These are phyloP conservation scores for Rhizopus arrhizus DNA, from an alignment of 371 early-diverging fungal species.

Conservation along the genomic window DNA sequence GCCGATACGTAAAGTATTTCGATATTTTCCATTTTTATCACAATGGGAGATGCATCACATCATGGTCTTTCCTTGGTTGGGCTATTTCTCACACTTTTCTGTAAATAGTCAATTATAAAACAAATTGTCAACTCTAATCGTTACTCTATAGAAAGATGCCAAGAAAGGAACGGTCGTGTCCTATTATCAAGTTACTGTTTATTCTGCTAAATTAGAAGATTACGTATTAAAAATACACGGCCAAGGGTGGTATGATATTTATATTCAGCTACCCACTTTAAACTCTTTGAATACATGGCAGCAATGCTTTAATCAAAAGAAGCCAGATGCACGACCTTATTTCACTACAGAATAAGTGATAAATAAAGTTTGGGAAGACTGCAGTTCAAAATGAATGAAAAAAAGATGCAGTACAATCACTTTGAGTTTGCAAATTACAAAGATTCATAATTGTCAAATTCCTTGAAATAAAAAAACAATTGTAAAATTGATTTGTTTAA, in stretches of 20 bases:
- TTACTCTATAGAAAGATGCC: constrained; percentile 39
- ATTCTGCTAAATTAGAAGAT: constrained; percentile 49
- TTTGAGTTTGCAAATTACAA: too few relatives aligned
- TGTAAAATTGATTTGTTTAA: too few relatives aligned
- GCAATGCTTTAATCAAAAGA: constrained; percentile 37
- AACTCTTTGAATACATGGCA: constrained; percentile 54
- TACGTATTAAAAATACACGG: constrained; percentile 60
- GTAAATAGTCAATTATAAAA: constrained; percentile 16
- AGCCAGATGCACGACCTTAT: constrained; percentile 12
- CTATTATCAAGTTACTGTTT: constrained; percentile 46
- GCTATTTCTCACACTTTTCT: constrained; percentile 61
- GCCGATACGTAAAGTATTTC: constrained; percentile 55
- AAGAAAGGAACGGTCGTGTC: constrained; percentile 53
- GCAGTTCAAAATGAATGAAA: too few relatives aligned
- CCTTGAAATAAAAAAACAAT: too few relatives aligned
- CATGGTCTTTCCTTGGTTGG: constrained; percentile 56
- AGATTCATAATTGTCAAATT: too few relatives aligned
- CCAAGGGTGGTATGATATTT: constrained; percentile 49
- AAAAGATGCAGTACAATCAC: too few relatives aligned
- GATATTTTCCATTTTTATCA: constrained; percentile 56
- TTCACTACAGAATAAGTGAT: neutral
- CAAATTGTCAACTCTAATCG: neutral
- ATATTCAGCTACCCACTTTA: constrained; percentile 56
- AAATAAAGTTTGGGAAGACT: too few relatives aligned
- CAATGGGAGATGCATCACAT: constrained; percentile 65